phyloP scores from a whole-genome alignment of 2,329 filamentous ascomycete genomes.

The Sporothrix euskadiensis region DNA sequence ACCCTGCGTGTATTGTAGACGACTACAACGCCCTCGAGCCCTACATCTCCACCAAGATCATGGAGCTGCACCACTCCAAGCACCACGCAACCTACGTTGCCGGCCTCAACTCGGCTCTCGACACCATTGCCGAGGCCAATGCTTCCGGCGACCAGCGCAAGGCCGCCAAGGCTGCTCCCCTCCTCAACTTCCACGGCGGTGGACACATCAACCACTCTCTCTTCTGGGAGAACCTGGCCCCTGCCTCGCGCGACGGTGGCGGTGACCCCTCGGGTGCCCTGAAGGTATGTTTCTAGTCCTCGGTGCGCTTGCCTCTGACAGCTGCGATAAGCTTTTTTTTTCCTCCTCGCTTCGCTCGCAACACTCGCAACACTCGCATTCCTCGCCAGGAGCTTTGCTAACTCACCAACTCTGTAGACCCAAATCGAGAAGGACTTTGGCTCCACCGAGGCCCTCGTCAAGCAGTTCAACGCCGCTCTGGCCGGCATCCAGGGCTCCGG shows the following conservation, averaged over 20 bases:
- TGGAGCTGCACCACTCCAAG: constrained; percentile 78
- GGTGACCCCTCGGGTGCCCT: constrained; percentile 65
- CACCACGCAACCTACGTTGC: constrained; percentile 79
- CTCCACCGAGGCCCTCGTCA: constrained; percentile 62
- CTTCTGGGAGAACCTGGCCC: constrained; percentile 86
- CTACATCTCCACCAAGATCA: constrained; percentile 74
- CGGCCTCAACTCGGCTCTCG: constrained; percentile 69
- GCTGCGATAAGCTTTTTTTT: neutral
- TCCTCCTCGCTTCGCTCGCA: neutral
- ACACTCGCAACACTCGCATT: neutral
- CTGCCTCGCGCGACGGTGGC: constrained; percentile 61
- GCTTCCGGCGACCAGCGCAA: constrained; percentile 60
- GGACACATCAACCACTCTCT: constrained; percentile 92
- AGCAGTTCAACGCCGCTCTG: constrained; percentile 67
- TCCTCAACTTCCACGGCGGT: constrained; percentile 83
- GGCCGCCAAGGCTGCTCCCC: constrained; percentile 52
- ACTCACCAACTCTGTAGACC: constrained; percentile 38
- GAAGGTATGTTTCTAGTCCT: constrained; percentile 44
- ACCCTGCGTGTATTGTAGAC: constrained; percentile 54
- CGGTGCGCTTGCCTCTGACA: neutral
- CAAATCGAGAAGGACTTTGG: constrained; percentile 69
- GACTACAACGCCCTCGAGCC: constrained; percentile 95
- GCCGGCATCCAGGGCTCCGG: constrained; percentile 81
- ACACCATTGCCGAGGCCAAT: constrained; percentile 62
- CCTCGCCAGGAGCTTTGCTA: neutral